These are phyloP conservation scores for Botrytis hyacinthi DNA, from an alignment of 2,329 filamentous ascomycete genomes.

Conservation along the genomic window DNA sequence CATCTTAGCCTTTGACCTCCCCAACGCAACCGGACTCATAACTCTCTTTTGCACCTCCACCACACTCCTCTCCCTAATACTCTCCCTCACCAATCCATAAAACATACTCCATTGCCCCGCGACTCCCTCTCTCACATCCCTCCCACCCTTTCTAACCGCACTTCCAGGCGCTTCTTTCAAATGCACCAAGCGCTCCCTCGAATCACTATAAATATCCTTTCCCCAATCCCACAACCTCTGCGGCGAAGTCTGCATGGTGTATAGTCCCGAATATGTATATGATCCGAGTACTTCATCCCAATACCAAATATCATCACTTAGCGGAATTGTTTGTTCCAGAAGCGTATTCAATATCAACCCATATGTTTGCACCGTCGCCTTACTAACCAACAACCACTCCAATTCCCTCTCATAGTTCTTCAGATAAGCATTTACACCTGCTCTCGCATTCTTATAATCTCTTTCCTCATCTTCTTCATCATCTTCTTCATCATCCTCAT, in stretches of 20 bases:
- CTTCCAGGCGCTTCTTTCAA: slow-evolving; percentile 34
- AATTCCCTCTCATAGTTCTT: slow-evolving; percentile 70
- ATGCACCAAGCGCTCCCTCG: slow-evolving; percentile 33
- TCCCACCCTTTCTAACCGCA: slow-evolving; percentile 28
- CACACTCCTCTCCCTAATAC: slow-evolving; percentile 69
- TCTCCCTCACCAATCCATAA: slow-evolving; percentile 76
- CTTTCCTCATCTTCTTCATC: slow-evolving; percentile 36
- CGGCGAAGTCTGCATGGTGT: slow-evolving; percentile 83
- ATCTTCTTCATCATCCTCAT: slow-evolving; percentile 28
- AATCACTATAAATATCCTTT: slow-evolving; percentile 65
- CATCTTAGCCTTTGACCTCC: slow-evolving; percentile 68
- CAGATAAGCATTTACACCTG: slow-evolving; percentile 34
- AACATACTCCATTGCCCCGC: slow-evolving; percentile 64
- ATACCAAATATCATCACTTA: slow-evolving; percentile 89
- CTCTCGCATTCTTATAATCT: neutral
- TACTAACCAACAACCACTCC: slow-evolving; percentile 87
- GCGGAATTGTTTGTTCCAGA: slow-evolving; percentile 75
- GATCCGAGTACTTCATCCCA: slow-evolving; percentile 89
- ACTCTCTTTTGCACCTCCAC: slow-evolving; percentile 68
- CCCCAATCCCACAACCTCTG: slow-evolving; percentile 70
- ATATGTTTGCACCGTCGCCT: slow-evolving; percentile 88
- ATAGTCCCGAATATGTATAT: slow-evolving; percentile 74
- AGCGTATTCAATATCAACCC: slow-evolving; percentile 75
- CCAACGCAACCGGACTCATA: slow-evolving; percentile 74
- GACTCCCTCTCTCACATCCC: slow-evolving; percentile 39